Percentiles rank a stretch among this genome's conserved stretches.
These are phyloP conservation scores for Anisodus acutangulus DNA, from an alignment of 257 asterid species.

Conservation along the genomic window DNA sequence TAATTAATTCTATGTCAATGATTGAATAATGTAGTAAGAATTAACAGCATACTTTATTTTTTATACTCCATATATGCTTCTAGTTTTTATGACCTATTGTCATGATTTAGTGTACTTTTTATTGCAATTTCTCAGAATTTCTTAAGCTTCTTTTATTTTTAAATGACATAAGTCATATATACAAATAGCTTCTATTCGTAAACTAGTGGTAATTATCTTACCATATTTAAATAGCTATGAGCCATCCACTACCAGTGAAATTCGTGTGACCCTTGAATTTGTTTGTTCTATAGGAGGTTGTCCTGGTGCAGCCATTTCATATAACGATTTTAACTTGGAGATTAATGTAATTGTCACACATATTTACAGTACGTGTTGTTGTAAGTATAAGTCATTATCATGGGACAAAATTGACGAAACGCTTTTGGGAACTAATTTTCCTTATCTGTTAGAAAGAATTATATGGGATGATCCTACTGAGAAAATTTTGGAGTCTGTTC, in stretches of 20 bases:
- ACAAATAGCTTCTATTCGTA: neutral
- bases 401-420: neutral
- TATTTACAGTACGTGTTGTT: neutral
- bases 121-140: no score
- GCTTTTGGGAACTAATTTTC: neutral
- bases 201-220: no score
- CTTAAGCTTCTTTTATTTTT: no score
- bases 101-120: neutral
- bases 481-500: neutral
- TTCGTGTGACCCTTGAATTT: neutral
- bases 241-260: neutral
- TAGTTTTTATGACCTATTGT: neutral
- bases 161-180: no score
- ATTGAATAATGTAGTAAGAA: neutral
- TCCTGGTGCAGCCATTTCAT: neutral
- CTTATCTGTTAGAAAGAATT: neutral
- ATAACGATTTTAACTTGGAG: neutral
- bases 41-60: neutral
- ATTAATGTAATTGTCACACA: neutral
- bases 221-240: neutral
- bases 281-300: neutral
- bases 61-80: neutral
- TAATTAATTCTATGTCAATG: neutral
- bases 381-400: neutral
- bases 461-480: neutral